Conservation (phyloP, 805 yeast genomes). For the Cyberlindnera saturnus region DNA sequence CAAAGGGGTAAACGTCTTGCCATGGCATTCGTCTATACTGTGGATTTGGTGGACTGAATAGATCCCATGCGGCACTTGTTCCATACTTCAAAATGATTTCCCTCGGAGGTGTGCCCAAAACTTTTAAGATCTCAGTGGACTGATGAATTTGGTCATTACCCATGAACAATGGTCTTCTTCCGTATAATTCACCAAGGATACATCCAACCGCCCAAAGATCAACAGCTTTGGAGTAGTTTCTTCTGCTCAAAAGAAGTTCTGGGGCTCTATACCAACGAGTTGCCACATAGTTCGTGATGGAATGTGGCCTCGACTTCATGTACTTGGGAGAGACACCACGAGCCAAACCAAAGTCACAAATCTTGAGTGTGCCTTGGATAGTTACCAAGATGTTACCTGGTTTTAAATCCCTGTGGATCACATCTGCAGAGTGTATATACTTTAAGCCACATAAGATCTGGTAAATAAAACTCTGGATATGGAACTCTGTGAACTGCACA, state of each 20-base stretch:
- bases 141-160: constrained; percentile 74
- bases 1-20: constrained; percentile 56
- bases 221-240: constrained; percentile 57
- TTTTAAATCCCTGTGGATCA: constrained; percentile 86
- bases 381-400: constrained; percentile 86
- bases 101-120: constrained; percentile 65
- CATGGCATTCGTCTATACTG: constrained; percentile 40
- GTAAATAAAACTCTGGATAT: constrained; percentile 67
- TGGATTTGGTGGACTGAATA: constrained; percentile 37
- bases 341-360: constrained; percentile 93
- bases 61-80: constrained; percentile 40
- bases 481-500: constrained; percentile 78
- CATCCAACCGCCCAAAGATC: constrained; percentile 97
- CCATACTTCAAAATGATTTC: constrained; percentile 39
- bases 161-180: constrained; percentile 71
- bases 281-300: constrained; percentile 82
- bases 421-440: constrained; percentile 88
- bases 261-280: constrained; percentile 97
- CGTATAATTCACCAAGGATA: constrained; percentile 78
- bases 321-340: constrained; percentile 52
- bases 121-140: constrained; percentile 56
- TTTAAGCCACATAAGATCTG: constrained; percentile 83
- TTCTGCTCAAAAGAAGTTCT: constrained; percentile 64
- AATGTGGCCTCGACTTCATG: constrained; percentile 29
- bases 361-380: constrained; percentile 66